Evolutionary conservation across 805 yeast genomes (phyloP), one percentile per base, ranked within the genome.

Genomic region (Ogataea neopini): DNA sequence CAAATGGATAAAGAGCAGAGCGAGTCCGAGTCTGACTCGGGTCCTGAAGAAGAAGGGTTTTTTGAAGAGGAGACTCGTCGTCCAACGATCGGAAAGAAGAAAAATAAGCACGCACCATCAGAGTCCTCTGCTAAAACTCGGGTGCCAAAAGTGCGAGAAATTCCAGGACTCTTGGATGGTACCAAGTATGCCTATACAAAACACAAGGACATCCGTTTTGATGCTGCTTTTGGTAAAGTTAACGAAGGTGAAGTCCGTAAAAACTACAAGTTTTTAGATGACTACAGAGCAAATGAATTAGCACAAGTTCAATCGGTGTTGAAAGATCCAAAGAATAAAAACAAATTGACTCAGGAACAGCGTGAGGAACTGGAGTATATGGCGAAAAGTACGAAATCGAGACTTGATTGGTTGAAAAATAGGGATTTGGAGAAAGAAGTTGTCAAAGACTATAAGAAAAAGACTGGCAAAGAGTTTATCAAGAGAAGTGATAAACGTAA

Each of bases 141-240:
- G 14, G 95, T 86, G 0, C 71, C 88, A 0, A 73, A 74, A 53
- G 72, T 88, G 30, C 75, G 98, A 54, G 81, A 83, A 37, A 83
- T 91, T 10, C 92, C 87, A 1, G 94, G 92, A 0, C 62, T 86
- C 39, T 30, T 54, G 18, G 62, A 60, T 17, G 73, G 72, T 41
- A 59, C 66, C 19, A 68, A 70, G 19, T 57, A 59, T 19, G 62
- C 68, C 43, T 58, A 65, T 13, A 72, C 71, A 13, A 67, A 84
- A 23, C 84, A 86, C 62, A 76, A 80, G 41, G 99, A 94, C 69
- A 84, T 95, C 28, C 75, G 99, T 56, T 94, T 94, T 64, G 97
- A 94, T 66, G 78, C 92, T 2, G 90, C 96, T 0, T 81, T 81
- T 53, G 98, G 98, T 48, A 85, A 81, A 57, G 88, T 94, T 1